These are phyloP conservation scores for Ophiostoma triangulosporum DNA, from an alignment of 2,329 filamentous ascomycete genomes.

Conservation along the genomic window DNA sequence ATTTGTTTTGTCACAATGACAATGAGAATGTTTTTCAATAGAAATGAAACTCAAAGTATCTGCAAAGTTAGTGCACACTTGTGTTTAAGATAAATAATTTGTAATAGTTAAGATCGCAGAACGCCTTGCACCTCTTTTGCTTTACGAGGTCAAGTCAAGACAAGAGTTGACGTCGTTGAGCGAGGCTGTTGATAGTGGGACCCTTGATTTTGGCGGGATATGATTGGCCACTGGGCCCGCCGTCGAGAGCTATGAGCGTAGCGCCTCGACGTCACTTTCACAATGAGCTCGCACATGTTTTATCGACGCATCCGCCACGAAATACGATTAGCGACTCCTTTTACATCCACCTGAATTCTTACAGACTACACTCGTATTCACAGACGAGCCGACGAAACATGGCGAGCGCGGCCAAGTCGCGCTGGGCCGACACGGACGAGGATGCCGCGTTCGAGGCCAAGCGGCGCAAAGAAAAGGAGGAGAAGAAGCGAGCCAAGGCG, in stretches of 20 bases:
- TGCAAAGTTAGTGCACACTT: too few relatives aligned
- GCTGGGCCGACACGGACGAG: slow-evolving; percentile 79
- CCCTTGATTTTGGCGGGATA: background rate
- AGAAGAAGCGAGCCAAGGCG: slow-evolving; percentile 72
- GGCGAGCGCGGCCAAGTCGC: slow-evolving; percentile 52
- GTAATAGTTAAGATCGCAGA: too few relatives aligned
- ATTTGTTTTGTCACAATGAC: background rate
- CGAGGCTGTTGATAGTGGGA: background rate
- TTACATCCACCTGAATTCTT: background rate
- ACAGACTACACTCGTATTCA: background rate
- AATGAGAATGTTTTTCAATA: background rate
- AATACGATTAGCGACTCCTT: too few relatives aligned
- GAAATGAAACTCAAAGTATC: too few relatives aligned
- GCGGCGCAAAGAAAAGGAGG: slow-evolving; percentile 71
- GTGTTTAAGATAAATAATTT: too few relatives aligned
- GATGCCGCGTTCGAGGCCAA: slow-evolving; percentile 62
- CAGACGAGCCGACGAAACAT: slow-evolving; percentile 24
- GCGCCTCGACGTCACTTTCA: background rate
- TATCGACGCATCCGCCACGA: too few relatives aligned
- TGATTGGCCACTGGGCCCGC: background rate
- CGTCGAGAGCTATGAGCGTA: background rate
- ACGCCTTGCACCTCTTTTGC: background rate
- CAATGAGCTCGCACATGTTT: too few relatives aligned
- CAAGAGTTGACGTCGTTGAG: background rate
- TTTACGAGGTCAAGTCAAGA: background rate